Conservation (phyloP, 352 stramenopile genomes). For the Aphanomyces invadans region DNA sequence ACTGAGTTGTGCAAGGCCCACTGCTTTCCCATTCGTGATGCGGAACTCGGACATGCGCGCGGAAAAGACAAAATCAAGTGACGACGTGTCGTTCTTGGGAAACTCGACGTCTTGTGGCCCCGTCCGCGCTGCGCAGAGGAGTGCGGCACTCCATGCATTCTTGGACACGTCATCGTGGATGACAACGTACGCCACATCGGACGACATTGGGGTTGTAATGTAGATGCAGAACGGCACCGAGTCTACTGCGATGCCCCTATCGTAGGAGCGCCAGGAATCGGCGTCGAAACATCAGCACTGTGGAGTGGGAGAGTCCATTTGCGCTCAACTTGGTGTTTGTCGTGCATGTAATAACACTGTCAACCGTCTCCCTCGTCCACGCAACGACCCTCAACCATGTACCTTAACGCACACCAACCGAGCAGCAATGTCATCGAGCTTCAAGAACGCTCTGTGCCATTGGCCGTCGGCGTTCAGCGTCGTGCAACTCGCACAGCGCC, state of each 20-base stretch:
- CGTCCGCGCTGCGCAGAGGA: conserved; percentile 39
- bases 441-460: conserved; percentile 49
- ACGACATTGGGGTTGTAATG: conserved; percentile 37
- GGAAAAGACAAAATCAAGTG: conserved; percentile 39
- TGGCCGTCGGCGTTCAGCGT: not conserved
- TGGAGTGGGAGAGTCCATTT: conserved; percentile 44
- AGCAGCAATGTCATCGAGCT: conserved; percentile 57
- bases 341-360: not conserved
- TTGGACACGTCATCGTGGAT: conserved; percentile 36
- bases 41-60: conserved; percentile 31
- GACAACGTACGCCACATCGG: conserved; percentile 29
- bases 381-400: too few species aligned
- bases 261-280: conserved; percentile 43
- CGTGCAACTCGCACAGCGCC: too few species aligned
- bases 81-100: conserved; percentile 26
- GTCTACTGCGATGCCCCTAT: conserved; percentile 37
- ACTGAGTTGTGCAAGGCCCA: not conserved
- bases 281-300: conserved; percentile 48
- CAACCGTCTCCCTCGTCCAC: not conserved
- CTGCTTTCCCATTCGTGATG: not conserved
- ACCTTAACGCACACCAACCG: conserved; percentile 44
- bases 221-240: conserved; percentile 48
- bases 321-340: conserved; percentile 40
- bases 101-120: conserved; percentile 38
- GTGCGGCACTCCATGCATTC: conserved; percentile 45